phyloP scores from a whole-genome alignment of 495 filamentous ascomycete species.

The Aspergillus sclerotioniger region DNA sequence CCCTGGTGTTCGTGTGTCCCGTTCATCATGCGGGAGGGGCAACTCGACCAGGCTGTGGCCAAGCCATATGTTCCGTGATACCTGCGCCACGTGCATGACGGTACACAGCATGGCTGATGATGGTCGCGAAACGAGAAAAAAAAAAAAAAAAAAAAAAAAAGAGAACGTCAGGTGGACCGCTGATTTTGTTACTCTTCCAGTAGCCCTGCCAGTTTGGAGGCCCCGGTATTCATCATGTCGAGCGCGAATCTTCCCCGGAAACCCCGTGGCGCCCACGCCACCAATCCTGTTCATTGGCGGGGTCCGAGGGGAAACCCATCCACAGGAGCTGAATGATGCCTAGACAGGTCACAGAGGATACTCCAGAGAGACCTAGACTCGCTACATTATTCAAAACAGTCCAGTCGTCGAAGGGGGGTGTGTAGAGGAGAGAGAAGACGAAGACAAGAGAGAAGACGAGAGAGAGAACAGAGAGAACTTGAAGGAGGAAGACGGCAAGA shows the following conservation, averaged over 20 bases:
- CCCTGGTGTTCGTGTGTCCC: not conserved
- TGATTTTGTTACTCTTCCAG: not conserved
- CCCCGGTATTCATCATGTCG: not conserved
- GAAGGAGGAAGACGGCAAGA: not conserved
- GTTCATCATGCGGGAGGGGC: not conserved
- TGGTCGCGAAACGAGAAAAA: no score
- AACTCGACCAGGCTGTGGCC: not conserved
- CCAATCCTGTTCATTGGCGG: not conserved
- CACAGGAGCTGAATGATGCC: no score
- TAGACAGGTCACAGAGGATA: no score
- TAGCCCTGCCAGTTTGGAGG: not conserved
- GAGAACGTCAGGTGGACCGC: not conserved
- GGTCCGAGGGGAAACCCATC: no score
- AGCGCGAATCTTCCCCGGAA: not conserved
- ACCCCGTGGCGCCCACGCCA: not conserved
- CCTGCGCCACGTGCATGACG: not conserved
- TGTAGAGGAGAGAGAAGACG: not conserved
- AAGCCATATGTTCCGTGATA: conserved; percentile 2
- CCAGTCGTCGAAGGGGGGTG: no score
- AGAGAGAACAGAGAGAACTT: not conserved
- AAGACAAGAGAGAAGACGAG: not conserved
- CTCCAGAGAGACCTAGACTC: no score
- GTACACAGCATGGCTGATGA: not conserved
- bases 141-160: no score
- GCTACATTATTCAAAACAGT: no score